phyloP scores from a whole-genome alignment of 129 eudicot genomes.

The Arctium lappa region DNA sequence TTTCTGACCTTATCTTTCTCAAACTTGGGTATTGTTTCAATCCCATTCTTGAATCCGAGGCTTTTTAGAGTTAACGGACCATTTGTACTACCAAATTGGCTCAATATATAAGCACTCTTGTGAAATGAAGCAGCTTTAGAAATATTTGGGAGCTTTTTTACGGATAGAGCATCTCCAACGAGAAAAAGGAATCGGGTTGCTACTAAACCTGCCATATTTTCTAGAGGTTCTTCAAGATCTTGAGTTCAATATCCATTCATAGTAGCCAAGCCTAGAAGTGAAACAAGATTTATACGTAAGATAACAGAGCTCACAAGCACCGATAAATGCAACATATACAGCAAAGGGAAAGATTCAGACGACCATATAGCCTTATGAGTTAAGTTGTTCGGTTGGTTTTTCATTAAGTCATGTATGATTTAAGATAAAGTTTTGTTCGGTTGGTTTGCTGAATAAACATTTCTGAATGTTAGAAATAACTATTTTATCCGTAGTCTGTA shows the following conservation, averaged over 20 bases:
- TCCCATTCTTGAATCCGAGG: constrained; percentile 53
- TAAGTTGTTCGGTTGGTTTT: neutral
- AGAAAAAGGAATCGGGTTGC: constrained; percentile 61
- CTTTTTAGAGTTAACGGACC: constrained; percentile 64
- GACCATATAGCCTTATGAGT: neutral
- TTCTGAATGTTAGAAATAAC: neutral
- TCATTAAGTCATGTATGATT: neutral
- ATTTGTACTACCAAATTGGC: constrained; percentile 29
- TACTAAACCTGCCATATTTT: constrained; percentile 57
- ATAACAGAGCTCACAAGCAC: neutral
- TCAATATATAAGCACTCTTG: constrained; percentile 32
- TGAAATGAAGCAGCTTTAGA: constrained; percentile 38
- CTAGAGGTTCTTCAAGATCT: neutral
- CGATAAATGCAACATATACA: neutral
- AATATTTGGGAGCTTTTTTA: constrained; percentile 41
- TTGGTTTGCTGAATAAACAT: neutral
- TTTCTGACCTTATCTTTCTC: constrained; percentile 37
- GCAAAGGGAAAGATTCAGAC: neutral
- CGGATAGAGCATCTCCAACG: constrained; percentile 53
- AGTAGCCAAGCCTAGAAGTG: constrained; percentile 9
- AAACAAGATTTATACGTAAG: neutral
- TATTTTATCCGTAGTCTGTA: neutral
- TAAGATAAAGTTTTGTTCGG: neutral
- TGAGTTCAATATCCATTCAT: constrained; percentile 11
- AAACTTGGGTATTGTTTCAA: constrained; percentile 23